phyloP scores from a whole-genome alignment of 768 basidiomycete species.

The Cyathus striatus region DNA sequence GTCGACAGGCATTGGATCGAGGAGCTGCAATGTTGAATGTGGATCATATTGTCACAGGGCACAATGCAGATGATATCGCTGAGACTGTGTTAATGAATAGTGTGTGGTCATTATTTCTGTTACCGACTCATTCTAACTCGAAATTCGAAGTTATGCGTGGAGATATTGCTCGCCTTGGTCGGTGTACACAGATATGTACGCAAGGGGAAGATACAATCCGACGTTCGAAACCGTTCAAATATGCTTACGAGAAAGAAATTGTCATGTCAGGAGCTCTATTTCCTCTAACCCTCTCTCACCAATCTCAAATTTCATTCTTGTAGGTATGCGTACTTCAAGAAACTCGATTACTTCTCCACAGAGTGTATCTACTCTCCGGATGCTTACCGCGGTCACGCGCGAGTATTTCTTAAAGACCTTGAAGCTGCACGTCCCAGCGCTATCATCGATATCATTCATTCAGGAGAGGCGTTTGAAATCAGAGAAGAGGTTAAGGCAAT shows the following conservation, averaged over 20 bases:
- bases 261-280: slow-evolving; percentile 69
- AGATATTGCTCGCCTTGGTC: slow-evolving; percentile 88
- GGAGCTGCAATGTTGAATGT: slow-evolving; percentile 86
- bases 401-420: slow-evolving; percentile 90
- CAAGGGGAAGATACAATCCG: slow-evolving; percentile 95
- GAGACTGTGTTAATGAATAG: slow-evolving; percentile 99
- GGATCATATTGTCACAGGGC: slow-evolving; percentile 97
- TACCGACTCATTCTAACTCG: background rate
- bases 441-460: slow-evolving; percentile 97
- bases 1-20: slow-evolving; percentile 92
- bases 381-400: slow-evolving; percentile 95
- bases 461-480: slow-evolving; percentile 88
- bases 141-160: slow-evolving; percentile 85
- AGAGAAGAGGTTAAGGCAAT: slow-evolving; percentile 79
- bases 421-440: slow-evolving; percentile 92
- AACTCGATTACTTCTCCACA: slow-evolving; percentile 97
- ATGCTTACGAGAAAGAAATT: slow-evolving; percentile 99
- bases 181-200: slow-evolving; percentile 94
- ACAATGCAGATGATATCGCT: slow-evolving; percentile 98
- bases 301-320: slow-evolving; percentile 4
- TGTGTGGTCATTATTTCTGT: slow-evolving; percentile 32
- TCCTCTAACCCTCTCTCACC: slow-evolving; percentile 3
- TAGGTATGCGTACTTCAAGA: slow-evolving; percentile 99
- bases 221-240: slow-evolving; percentile 99
- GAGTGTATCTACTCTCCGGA: slow-evolving; percentile 99